Evolutionary conservation across 2,329 filamentous ascomycete genomes (phyloP).

Genomic region (Fusarium sp.): DNA sequence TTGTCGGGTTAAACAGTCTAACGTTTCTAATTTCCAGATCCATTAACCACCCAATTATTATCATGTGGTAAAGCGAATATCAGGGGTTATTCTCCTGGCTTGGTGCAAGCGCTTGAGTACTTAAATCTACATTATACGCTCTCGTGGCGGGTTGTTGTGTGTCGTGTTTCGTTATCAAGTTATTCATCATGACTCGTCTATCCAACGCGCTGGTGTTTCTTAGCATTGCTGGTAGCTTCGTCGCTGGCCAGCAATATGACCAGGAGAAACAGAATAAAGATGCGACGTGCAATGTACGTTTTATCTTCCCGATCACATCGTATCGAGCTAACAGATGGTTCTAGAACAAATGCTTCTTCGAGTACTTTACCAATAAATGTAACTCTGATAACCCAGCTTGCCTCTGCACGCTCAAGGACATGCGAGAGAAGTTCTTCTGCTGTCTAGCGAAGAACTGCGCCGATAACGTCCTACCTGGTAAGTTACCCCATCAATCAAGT

Average conservation of each 20-base stretch:
- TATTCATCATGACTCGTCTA: conserved; percentile 2
- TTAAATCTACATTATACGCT: neutral
- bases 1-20: neutral
- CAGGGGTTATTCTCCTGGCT: neutral
- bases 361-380: conserved; percentile 21
- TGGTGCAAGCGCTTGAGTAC: neutral
- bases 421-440: conserved; percentile 16
- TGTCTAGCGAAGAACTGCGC: conserved; percentile 12
- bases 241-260: conserved; percentile 4
- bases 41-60: neutral
- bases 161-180: too few relatives aligned
- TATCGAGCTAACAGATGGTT: fast-evolving
- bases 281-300: conserved; percentile 2
- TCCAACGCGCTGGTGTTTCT: neutral
- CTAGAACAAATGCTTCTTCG: conserved; percentile 16
- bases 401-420: conserved; percentile 1
- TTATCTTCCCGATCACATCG: fast-evolving
- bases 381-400: conserved; percentile 18
- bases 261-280: conserved; percentile 15
- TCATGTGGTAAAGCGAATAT: neutral
- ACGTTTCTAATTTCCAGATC: conserved; percentile 10
- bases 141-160: neutral
- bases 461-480: conserved; percentile 1
- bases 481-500: fast-evolving
- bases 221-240: neutral